These are phyloP conservation scores for Trebouxia gelatinosa DNA, from an alignment of 163 green algal genomes.

Conservation along the genomic window DNA sequence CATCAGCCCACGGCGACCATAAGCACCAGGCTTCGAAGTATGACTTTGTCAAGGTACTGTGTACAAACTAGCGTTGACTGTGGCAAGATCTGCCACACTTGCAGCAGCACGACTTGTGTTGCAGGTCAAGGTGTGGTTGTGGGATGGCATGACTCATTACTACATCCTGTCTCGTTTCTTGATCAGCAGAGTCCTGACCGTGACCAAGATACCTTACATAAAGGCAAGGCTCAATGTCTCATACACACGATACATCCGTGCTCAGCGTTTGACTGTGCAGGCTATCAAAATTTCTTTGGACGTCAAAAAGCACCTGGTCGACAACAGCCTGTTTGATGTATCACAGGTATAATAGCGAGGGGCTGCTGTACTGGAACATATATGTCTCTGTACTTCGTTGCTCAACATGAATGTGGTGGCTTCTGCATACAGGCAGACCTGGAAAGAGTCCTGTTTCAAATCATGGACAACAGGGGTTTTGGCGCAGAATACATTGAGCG, in stretches of 20 bases:
- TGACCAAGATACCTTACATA: constrained; percentile 77
- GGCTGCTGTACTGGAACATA: too few relatives aligned
- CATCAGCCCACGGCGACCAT: too few relatives aligned
- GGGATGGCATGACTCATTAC: constrained; percentile 73
- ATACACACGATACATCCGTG: neutral
- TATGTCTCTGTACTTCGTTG: too few relatives aligned
- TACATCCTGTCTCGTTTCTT: constrained; percentile 94
- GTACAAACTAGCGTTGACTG: too few relatives aligned
- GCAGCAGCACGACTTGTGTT: too few relatives aligned
- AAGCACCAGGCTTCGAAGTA: constrained; percentile 57
- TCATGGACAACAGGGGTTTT: constrained; percentile 77
- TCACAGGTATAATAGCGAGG: too few relatives aligned
- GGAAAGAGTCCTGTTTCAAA: constrained; percentile 67
- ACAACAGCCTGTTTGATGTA: constrained; percentile 78
- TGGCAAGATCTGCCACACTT: too few relatives aligned
- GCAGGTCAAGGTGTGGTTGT: constrained; percentile 85
- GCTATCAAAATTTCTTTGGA: constrained; percentile 89
- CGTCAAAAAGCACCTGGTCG: constrained; percentile 94
- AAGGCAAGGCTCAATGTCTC: constrained; percentile 56
- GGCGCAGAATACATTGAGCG: constrained; percentile 77
- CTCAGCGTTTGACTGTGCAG: constrained; percentile 39
- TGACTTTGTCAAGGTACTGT: constrained; percentile 76
- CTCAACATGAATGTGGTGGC: too few relatives aligned
- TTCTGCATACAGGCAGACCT: constrained; percentile 61
- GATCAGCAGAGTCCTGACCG: constrained; percentile 85